Evolutionary conservation across 2,329 filamentous ascomycete genomes (phyloP).

Genomic region (Plectosphaerella plurivora): DNA sequence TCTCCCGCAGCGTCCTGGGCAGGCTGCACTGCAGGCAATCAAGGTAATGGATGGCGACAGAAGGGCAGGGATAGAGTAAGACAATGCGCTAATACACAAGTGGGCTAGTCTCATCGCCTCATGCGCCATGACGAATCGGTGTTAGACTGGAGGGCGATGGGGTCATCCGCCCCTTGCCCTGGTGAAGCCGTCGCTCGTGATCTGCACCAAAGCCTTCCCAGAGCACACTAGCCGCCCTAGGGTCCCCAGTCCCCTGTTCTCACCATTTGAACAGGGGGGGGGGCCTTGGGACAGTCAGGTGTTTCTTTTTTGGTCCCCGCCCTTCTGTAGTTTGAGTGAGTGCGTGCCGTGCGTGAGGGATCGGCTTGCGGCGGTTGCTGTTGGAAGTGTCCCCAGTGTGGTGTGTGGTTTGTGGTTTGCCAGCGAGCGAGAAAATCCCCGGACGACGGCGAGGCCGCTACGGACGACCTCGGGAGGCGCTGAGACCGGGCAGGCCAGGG

Average conservation of each 20-base stretch:
- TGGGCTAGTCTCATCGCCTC: neutral
- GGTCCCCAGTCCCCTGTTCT: neutral
- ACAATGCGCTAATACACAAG: constrained; percentile 1
- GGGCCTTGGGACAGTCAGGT: neutral
- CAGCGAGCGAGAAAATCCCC: too few relatives aligned
- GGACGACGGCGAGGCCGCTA: too few relatives aligned
- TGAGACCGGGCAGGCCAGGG: too few relatives aligned
- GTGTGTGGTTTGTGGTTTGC: too few relatives aligned
- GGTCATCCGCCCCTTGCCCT: constrained; percentile 4
- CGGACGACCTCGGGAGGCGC: too few relatives aligned
- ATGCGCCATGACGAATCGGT: constrained; percentile 4
- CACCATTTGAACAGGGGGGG: neutral
- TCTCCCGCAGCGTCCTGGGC: too few relatives aligned
- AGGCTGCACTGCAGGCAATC: too few relatives aligned
- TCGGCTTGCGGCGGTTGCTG: too few relatives aligned
- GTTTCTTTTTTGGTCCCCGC: neutral
- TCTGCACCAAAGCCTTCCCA: constrained; percentile 8
- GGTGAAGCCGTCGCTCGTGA: constrained; percentile 8
- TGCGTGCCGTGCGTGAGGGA: neutral
- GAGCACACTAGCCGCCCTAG: constrained; percentile 5
- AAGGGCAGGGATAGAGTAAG: neutral
- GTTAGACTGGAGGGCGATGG: neutral
- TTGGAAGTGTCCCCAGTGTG: too few relatives aligned
- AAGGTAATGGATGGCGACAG: too few relatives aligned
- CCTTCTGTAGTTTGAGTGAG: too few relatives aligned